Conservation (phyloP, 495 filamentous ascomycete species). For the Platismatia glauca region DNA sequence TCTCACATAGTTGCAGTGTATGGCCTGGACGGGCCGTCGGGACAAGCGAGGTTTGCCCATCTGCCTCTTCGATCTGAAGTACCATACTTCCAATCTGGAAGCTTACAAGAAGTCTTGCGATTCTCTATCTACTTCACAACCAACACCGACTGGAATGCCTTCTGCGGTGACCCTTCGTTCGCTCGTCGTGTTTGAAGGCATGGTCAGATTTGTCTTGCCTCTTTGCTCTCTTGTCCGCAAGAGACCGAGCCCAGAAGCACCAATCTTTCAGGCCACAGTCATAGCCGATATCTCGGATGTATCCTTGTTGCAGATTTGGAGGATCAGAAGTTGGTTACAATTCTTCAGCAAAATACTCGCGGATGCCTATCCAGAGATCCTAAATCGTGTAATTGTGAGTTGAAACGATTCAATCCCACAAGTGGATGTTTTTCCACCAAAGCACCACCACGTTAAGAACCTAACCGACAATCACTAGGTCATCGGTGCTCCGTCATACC, state of each 20-base stretch:
- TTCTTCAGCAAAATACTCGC: background rate
- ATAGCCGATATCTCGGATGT: constrained; percentile 27
- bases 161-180: constrained; percentile 25
- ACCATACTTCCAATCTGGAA: constrained; percentile 18
- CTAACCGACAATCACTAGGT: background rate
- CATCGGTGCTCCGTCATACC: constrained; percentile 2
- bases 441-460: background rate
- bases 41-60: constrained; percentile 28
- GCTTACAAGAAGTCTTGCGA: constrained; percentile 23
- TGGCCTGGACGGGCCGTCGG: constrained; percentile 32
- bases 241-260: constrained; percentile 8
- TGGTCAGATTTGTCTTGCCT: constrained; percentile 28
- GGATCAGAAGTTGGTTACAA: constrained; percentile 17
- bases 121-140: background rate
- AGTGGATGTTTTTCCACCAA: background rate
- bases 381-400: constrained; percentile 3
- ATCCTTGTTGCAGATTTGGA: constrained; percentile 27
- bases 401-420: background rate
- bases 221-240: constrained; percentile 27
- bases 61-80: constrained; percentile 24
- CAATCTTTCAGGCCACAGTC: constrained; percentile 24
- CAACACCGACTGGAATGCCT: constrained; percentile 2
- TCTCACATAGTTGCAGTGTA: constrained; percentile 24
- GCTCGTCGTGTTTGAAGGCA: constrained; percentile 24
- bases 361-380: constrained; percentile 4